These are phyloP conservation scores for Heterobasidion irregulare DNA, from an alignment of 1,284 basidiomycete species.

Conservation along the genomic window DNA sequence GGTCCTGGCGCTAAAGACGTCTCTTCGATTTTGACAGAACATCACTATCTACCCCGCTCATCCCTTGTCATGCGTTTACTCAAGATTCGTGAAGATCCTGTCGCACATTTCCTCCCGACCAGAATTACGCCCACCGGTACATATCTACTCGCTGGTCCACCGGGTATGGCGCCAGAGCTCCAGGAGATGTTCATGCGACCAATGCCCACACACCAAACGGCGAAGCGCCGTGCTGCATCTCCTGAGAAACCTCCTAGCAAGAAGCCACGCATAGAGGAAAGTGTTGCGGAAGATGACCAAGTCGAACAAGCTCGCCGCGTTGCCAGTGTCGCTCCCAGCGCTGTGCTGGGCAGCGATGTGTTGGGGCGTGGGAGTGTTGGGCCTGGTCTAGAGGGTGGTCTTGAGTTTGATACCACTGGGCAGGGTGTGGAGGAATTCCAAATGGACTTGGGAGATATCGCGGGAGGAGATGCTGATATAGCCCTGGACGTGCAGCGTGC, in stretches of 20 bases:
- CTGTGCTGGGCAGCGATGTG: constrained; percentile 43
- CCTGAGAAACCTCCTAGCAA: constrained; percentile 54
- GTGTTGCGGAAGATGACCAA: constrained; percentile 39
- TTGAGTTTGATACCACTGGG: constrained; percentile 41
- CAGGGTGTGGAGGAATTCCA: constrained; percentile 55
- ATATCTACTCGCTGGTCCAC: constrained; percentile 76
- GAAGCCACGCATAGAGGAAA: constrained; percentile 45
- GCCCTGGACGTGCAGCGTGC: constrained; percentile 22
- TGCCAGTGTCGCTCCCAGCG: constrained; percentile 50
- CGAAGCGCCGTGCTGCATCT: constrained; percentile 44
- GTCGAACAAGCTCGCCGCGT: constrained; percentile 66
- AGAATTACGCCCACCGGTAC: constrained; percentile 61
- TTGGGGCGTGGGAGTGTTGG: constrained; percentile 40
- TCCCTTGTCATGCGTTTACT: constrained; percentile 74
- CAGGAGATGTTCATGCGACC: constrained; percentile 71
- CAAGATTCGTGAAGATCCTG: constrained; percentile 80
- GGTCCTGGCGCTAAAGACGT: constrained; percentile 59
- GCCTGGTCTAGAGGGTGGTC: constrained; percentile 19
- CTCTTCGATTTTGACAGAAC: constrained; percentile 67
- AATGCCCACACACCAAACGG: constrained; percentile 30
- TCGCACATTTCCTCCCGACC: constrained; percentile 79
- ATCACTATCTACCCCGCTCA: constrained; percentile 79
- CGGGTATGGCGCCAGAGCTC: constrained; percentile 76
- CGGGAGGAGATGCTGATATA: constrained; percentile 19
- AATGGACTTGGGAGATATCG: constrained; percentile 36